Conservation (phyloP, 257 asterid genomes). For the Parsonsia alboflavescens region DNA sequence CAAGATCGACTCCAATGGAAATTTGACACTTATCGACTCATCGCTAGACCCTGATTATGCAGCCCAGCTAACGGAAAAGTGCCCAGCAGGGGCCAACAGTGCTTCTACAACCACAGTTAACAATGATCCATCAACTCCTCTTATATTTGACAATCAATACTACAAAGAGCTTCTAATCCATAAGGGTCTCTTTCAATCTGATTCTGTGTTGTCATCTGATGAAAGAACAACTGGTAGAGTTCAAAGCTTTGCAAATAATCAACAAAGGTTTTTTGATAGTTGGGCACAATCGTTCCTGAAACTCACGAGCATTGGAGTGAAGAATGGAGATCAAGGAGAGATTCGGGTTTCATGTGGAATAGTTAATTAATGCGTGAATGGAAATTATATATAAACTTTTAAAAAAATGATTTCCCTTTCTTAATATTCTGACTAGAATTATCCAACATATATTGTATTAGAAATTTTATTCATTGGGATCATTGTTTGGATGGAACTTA, state of each 20-base stretch:
- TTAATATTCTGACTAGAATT: too few species aligned
- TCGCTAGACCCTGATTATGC: constrained; percentile 57
- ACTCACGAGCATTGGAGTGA: constrained; percentile 51
- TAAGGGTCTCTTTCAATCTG: constrained; percentile 70
- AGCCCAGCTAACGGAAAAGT: constrained; percentile 36
- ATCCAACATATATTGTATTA: too few species aligned
- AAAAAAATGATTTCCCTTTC: too few species aligned
- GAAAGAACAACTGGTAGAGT: constrained; percentile 39
- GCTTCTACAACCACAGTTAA: constrained; percentile 29
- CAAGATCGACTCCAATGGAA: constrained; percentile 49
- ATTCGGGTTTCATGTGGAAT: constrained; percentile 45
- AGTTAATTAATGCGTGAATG: constrained; percentile 28
- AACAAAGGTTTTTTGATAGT: constrained; percentile 44
- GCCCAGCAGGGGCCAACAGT: constrained; percentile 32
- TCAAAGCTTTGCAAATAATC: constrained; percentile 38
- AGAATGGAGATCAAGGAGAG: constrained; percentile 45
- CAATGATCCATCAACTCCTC: constrained; percentile 62
- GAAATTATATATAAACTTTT: too few species aligned
- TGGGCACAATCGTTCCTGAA: constrained; percentile 54
- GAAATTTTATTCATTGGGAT: too few species aligned
- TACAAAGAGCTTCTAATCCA: constrained; percentile 42
- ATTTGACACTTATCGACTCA: constrained; percentile 42
- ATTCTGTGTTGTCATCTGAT: constrained; percentile 52
- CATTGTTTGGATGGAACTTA: too few species aligned
- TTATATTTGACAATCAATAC: constrained; percentile 53